Base-by-base conservation (phyloP, 164 flowering plant genomes). In the Annona squamosa region DNA sequence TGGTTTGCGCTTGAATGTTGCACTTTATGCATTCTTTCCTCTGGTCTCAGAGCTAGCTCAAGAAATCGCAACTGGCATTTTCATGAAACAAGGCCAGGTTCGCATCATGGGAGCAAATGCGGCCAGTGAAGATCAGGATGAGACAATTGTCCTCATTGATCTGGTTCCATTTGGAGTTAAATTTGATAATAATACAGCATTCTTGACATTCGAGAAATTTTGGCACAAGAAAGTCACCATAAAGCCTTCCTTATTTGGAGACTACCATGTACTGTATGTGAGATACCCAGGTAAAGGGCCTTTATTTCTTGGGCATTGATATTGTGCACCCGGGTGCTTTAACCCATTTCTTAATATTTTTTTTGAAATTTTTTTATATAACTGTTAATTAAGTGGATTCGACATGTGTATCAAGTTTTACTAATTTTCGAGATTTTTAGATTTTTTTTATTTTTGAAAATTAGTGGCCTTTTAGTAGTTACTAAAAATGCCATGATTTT, bases 51-150 rank as follows among this genome's bases (percentile, higher is more conserved):
- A 88, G 83, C 82, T 91, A 16, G 92, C 93, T 7, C 66, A 48
- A 68, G 93, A 91, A 79, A 82, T 90, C 77, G 88, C 94, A n/a
- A 66, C 84, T 17, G 93, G 93, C 13, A 83, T 88, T 77, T 90
- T 86, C 78, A 74, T 91, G 85, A 89, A 83, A 71, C 89, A 85
- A 79, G 90, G 93, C 74, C 94, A 90, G 82, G 91, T 90, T 62
- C 86, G 88, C 17, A 82, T 90, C 13, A 86, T 88, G 79, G 93
- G 91, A 71, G 97, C 94, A 76, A 89, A 87, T 82, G 89, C 90
- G 43, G 94, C 85, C 42, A 79, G 72, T 66, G 84, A 86, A 76
- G 88, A 90, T 67, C 82, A 85, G 12, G 93, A 90, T 7, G 87
- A 87, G 77, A 87, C 94, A 1, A 68, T 84, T 47, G 89, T 88